Evolutionary conservation across 495 filamentous ascomycete genomes (phyloP).

Genomic region (Tuber borchii): DNA sequence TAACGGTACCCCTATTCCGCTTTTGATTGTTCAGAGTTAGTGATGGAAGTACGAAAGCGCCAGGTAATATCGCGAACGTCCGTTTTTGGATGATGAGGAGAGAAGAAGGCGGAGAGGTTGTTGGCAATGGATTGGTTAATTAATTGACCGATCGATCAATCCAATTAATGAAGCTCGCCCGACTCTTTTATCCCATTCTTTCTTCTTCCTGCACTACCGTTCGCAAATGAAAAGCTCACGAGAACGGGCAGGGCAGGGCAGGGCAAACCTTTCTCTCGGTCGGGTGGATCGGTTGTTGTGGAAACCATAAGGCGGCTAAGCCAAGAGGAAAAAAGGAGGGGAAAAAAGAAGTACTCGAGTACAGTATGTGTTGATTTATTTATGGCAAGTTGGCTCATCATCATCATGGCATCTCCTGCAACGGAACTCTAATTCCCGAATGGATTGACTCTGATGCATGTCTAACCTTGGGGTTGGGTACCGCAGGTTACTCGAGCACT

Average conservation of each 20-base stretch:
- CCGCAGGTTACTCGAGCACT: not conserved
- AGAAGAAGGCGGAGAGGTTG: not conserved
- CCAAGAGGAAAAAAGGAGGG: not conserved
- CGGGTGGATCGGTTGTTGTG: not conserved
- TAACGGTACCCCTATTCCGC: not conserved
- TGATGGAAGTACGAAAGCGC: not conserved
- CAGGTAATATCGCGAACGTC: not conserved
- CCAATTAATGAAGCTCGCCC: not conserved
- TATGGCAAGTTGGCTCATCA: not conserved
- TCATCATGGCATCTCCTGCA: not conserved
- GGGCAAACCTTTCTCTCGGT: not conserved
- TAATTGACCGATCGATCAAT: not conserved
- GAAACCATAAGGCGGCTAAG: not conserved
- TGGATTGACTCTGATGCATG: not conserved
- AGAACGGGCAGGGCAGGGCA: not conserved
- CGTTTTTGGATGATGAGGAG: not conserved
- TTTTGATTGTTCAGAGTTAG: not conserved
- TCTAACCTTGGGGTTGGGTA: not conserved
- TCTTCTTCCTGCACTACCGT: not conserved
- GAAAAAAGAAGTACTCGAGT: not conserved
- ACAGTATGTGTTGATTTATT: not conserved
- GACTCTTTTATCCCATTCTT: not conserved
- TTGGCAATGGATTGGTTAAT: not conserved
- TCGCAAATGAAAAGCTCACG: not conserved
- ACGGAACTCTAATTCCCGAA: conserved; percentile 1